A percentile compares a stretch with the other conserved stretches of the same genome.
Conservation (phyloP, 2,329 filamentous ascomycete species). For the Xylariaceae sp. region DNA sequence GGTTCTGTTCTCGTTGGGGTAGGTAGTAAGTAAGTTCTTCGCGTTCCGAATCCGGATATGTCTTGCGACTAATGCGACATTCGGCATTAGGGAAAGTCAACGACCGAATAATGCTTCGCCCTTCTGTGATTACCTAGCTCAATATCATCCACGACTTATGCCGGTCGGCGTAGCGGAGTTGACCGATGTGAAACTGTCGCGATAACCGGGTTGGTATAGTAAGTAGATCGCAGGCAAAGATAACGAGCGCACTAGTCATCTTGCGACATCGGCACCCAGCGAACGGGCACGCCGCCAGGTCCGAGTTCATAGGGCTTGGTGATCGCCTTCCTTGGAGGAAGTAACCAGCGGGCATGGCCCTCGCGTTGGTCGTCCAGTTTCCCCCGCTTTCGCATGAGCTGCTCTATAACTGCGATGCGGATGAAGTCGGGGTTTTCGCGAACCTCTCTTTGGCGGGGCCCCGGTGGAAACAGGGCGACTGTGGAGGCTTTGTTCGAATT, state of each 20-base stretch:
- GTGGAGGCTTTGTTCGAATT: slow-evolving; percentile 29
- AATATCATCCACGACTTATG: not conserved
- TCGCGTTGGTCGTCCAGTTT: slow-evolving; percentile 61
- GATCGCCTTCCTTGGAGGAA: slow-evolving; percentile 57
- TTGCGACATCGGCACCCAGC: slow-evolving; percentile 46
- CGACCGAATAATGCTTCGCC: not conserved
- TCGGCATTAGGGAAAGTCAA: not conserved
- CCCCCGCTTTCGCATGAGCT: slow-evolving; percentile 62
- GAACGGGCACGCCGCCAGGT: slow-evolving; percentile 51
- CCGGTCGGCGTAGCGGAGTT: not conserved
- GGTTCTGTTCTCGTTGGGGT: not conserved
- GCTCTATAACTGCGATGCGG: slow-evolving; percentile 65
- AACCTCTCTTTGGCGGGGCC: slow-evolving; percentile 58
- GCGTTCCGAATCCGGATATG: not conserved
- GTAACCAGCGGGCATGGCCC: slow-evolving; percentile 61
- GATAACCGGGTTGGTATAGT: not conserved
- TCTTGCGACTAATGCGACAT: not conserved
- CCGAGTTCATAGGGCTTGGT: slow-evolving; percentile 52
- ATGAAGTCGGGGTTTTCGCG: slow-evolving; percentile 67
- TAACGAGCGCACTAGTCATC: slow-evolving; percentile 14
- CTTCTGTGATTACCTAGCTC: not conserved
- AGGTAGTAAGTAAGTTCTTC: not conserved
- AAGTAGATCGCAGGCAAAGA: not conserved
- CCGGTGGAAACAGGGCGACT: slow-evolving; percentile 37
- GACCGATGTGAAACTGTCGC: slow-evolving; percentile 6